phyloP scores from a whole-genome alignment of 1,284 basidiomycete species.

The Ceratorhiza oryzae-sativae region DNA sequence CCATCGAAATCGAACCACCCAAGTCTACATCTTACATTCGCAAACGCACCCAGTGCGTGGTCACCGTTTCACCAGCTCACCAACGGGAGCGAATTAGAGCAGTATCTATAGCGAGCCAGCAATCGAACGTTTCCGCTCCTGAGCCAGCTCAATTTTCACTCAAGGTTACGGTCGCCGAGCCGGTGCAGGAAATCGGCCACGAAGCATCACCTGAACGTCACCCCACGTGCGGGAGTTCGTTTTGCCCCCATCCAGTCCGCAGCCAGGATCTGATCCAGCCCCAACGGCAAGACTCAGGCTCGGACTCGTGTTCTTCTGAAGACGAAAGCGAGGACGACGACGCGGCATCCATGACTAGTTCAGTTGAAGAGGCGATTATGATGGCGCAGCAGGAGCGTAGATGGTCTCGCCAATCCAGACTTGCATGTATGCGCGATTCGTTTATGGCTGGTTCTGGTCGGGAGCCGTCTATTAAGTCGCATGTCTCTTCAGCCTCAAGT shows the following conservation, averaged over 20 bases:
- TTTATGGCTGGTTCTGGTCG: neutral
- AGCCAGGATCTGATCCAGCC: neutral
- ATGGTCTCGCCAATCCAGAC: neutral
- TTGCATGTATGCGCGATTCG: conserved; percentile 6
- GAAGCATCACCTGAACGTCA: neutral
- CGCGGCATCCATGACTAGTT: conserved; percentile 1
- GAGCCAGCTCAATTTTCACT: neutral
- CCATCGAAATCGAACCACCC: neutral
- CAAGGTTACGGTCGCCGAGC: neutral
- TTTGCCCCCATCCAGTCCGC: neutral
- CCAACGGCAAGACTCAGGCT: neutral
- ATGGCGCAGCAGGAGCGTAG: neutral
- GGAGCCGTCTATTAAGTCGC: neutral
- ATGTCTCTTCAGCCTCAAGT: neutral
- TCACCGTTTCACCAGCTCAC: neutral
- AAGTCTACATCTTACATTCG: neutral
- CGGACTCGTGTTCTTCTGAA: neutral
- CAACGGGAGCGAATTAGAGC: neutral
- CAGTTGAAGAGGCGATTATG: neutral
- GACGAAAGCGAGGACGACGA: neutral
- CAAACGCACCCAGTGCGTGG: neutral
- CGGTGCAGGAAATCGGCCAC: neutral
- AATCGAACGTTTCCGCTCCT: neutral
- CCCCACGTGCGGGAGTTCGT: neutral
- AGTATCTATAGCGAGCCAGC: neutral